Evolutionary conservation across 2,329 filamentous ascomycete species (phyloP), one percentile per base, ranked within the genome.

Genomic region (Geoglossum cookeanum): DNA sequence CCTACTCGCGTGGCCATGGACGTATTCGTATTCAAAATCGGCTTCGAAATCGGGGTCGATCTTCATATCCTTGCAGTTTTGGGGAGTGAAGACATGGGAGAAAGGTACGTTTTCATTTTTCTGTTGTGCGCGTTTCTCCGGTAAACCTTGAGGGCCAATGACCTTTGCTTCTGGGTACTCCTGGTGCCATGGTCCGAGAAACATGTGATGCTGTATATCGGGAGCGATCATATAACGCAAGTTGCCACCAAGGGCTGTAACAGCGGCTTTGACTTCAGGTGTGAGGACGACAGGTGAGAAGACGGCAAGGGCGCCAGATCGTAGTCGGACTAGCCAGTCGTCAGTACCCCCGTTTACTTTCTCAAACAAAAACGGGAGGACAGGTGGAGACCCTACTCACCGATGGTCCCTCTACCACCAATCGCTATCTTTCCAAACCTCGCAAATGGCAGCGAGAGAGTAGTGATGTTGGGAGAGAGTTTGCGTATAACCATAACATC

Each of bases 201-300:
- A 94, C 68, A 98, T 87, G 76, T 98, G 92, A 70, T 98, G 92
- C 73, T 98, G 89, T 56, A 87, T 77, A 68, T 98, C 92, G 0
- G 85, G 80, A 0, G 92, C 91, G 30, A 91, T 75, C 62, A 98
- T 83, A 75, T 97, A 97, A 62, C 78, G 79, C 55, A 96, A 80
- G 47, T 80, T 76, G 55, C 83, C 82, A 60, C 82, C 82, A 58
- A 87, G 72, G 37, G 73, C 68, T n/a, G 80, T 74, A 22, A 80
- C 69, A 57, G 76, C 72, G 55, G 86, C 73, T 67, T 84, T 80
- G 44, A 89, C 82, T 58, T 84, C 80, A 2, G 83, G 77, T 2
- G 90, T 97, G 58, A 96, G 78, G 13, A 84, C 85, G 22, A 92
- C 86, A 17, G 92, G 92, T 0, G 89, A 95, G 78, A 96, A 96